A percentile compares a stretch with the other conserved stretches of the same genome.
These are phyloP conservation scores for Phoma sp. DNA, from an alignment of 2,329 filamentous ascomycete genomes.

Conservation along the genomic window DNA sequence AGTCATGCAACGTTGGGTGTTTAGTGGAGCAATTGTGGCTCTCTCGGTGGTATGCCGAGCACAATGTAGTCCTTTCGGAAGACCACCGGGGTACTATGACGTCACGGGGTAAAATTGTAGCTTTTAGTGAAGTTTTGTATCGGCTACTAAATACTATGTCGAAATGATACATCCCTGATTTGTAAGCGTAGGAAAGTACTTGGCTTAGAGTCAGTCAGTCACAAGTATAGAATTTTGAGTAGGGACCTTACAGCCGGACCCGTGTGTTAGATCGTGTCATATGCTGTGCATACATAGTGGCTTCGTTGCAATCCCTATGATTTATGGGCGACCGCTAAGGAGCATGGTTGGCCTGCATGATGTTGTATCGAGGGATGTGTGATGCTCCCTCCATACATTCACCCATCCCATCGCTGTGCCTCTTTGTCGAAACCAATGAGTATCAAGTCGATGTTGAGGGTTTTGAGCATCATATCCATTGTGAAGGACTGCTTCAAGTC, in stretches of 20 bases:
- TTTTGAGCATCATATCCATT: slow-evolving; percentile 73
- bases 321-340: slow-evolving; percentile 45
- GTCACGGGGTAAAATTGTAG: background rate
- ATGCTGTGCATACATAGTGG: background rate
- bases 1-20: background rate
- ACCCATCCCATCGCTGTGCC: slow-evolving; percentile 65
- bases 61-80: background rate
- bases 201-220: background rate
- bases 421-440: slow-evolving; percentile 69
- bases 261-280: background rate
- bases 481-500: slow-evolving; percentile 62
- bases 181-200: background rate
- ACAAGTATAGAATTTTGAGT: background rate
- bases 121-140: background rate
- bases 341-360: slow-evolving; percentile 25
- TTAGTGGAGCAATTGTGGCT: slow-evolving; percentile 4
- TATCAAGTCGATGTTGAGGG: slow-evolving; percentile 67
- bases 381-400: slow-evolving; percentile 26
- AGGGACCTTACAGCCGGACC: background rate
- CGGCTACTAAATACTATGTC: background rate
- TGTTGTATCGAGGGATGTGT: background rate
- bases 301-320: background rate
- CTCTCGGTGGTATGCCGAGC: background rate
- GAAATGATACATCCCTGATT: background rate
- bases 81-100: too few species aligned